Conservation (phyloP, 371 early-diverging fungal species). For the Chytridium lagenaria region DNA sequence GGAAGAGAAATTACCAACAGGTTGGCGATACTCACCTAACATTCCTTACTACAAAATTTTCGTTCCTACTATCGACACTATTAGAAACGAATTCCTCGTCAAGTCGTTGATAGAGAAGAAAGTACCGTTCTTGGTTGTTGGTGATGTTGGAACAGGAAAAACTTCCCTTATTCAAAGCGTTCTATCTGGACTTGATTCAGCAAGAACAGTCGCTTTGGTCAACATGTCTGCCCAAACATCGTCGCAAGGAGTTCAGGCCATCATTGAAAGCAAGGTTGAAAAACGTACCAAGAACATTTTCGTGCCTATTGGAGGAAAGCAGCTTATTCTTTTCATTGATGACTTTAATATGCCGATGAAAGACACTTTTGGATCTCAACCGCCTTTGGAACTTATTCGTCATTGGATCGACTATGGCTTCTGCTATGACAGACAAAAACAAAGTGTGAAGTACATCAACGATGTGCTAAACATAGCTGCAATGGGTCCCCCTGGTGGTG, state of each 20-base stretch:
- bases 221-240: constrained; percentile 59
- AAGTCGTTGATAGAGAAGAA: constrained; percentile 47
- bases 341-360: constrained; percentile 64
- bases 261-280: constrained; percentile 56
- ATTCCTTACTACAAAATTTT: constrained; percentile 63
- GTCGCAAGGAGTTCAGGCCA: constrained; percentile 48
- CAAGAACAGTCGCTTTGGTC: constrained; percentile 41
- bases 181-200: constrained; percentile 43
- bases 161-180: constrained; percentile 57
- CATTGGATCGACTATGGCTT: constrained; percentile 65
- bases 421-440: constrained; percentile 61
- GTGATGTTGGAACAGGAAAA: constrained; percentile 62
- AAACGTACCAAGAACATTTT: constrained; percentile 61
- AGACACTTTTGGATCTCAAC: constrained; percentile 64
- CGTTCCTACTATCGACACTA: constrained; percentile 63
- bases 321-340: constrained; percentile 57
- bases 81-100: constrained; percentile 59
- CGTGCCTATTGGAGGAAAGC: constrained; percentile 60
- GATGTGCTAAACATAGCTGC: constrained; percentile 58
- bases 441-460: constrained; percentile 57
- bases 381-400: constrained; percentile 60
- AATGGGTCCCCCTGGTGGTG: constrained; percentile 66
- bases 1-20: constrained; percentile 59
- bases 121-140: constrained; percentile 56
- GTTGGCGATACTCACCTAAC: constrained; percentile 54